These are phyloP conservation scores for Avena sativa DNA, from an alignment of 176 grass and related monocot species.

Conservation along the genomic window DNA sequence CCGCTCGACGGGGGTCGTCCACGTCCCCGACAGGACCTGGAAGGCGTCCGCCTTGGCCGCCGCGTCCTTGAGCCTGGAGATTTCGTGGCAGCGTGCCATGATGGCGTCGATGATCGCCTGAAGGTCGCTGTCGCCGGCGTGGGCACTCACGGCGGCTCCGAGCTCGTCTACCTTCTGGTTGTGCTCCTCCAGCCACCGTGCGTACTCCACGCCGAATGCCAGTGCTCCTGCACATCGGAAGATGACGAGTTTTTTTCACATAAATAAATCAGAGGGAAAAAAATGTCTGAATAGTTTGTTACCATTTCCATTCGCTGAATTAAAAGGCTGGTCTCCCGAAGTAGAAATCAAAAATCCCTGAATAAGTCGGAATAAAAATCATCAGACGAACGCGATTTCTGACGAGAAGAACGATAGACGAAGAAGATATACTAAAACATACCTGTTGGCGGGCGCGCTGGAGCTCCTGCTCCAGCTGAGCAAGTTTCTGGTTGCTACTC, in stretches of 20 bases:
- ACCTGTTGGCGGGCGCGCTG: conserved; percentile 62
- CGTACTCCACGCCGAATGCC: conserved; percentile 46
- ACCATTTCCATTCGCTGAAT: conserved; percentile 53
- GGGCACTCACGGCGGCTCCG: conserved; percentile 48
- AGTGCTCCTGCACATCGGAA: conserved; percentile 34
- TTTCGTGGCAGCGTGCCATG: conserved; percentile 53
- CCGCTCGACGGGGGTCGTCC: conserved; percentile 73
- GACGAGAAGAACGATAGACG: no score
- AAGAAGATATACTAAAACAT: no score
- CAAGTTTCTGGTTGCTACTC: conserved; percentile 61
- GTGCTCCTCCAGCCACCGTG: conserved; percentile 58
- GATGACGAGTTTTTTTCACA: not conserved
- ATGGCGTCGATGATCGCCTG: conserved; percentile 40
- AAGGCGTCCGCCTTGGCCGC: conserved; percentile 67
- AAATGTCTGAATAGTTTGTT: not conserved
- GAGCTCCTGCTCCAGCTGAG: conserved; percentile 68
- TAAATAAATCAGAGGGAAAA: no score
- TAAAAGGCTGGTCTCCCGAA: conserved; percentile 32
- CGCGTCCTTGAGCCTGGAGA: conserved; percentile 58
- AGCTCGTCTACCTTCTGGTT: conserved; percentile 44
- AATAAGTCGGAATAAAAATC: not conserved
- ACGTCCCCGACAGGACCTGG: conserved; percentile 57
- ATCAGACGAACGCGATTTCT: not conserved
- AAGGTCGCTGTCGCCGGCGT: conserved; percentile 53
- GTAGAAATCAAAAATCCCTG: conserved; percentile 65